phyloP scores from a whole-genome alignment of 305 asterid genomes.

The Fraxinus nigra region DNA sequence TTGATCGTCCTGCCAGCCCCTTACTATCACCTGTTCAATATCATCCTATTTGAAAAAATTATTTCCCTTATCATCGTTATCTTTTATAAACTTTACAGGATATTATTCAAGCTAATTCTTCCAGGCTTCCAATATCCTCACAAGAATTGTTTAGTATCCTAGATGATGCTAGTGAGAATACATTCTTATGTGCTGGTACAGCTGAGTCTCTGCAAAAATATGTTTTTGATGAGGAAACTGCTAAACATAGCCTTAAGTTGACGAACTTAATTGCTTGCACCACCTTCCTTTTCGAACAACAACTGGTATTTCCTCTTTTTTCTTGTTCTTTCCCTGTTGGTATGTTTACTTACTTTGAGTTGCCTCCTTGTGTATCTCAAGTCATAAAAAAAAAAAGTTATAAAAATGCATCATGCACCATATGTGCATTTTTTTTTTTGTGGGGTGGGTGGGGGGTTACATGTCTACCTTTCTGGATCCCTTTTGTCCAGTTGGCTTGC shows the following conservation, averaged over 20 bases:
- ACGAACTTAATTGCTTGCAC: conserved; percentile 75
- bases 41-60: conserved; percentile 7
- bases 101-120: conserved; percentile 61
- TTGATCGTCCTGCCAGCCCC: conserved; percentile 3
- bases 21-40: not conserved
- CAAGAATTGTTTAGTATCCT: conserved; percentile 75
- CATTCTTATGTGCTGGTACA: conserved; percentile 90
- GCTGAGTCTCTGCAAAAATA: conserved; percentile 75
- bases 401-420: not conserved
- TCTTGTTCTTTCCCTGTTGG: not conserved
- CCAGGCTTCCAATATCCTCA: conserved; percentile 67
- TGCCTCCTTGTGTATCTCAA: conserved; percentile 11
- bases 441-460: not conserved
- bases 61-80: not conserved
- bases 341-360: conserved; percentile 16
- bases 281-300: conserved; percentile 79
- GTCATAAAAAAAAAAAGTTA: conserved; percentile 3
- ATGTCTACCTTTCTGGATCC: not conserved
- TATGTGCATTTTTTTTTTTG: not conserved
- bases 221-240: conserved; percentile 70
- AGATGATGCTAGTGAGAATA: conserved; percentile 92
- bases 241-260: conserved; percentile 60
- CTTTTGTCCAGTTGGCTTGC: not conserved
- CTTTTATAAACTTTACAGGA: conserved; percentile 50
- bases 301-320: conserved; percentile 58